Evolutionary conservation across 192 early-diverging fungal species (phyloP), one percentile per base, ranked within the genome.

Genomic region (Coemansia sp.): DNA sequence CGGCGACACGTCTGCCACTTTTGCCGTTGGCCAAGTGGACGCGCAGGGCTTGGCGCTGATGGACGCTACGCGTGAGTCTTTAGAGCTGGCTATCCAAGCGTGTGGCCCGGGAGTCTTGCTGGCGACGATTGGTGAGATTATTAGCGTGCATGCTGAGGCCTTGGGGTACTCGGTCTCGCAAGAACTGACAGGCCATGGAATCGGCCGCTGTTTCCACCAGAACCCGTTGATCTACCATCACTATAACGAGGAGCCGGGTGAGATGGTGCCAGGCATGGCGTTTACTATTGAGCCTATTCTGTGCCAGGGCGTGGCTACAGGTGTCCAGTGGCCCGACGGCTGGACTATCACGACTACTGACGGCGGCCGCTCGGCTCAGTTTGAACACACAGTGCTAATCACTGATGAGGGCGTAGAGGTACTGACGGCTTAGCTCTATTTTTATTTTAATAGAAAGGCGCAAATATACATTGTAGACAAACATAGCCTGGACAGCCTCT

Each of bases 271-370:
- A 8, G 91, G 92, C 0, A 96, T 94, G 91, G 85, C 88, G 20
- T 97, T 97, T 68, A 97, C 95, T 18, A 92, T 97, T 64, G 94
- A 97, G 77, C 94, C 94, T 0, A 90, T 93, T 63, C 80, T 95
- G 67, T 93, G 91, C 70, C 94, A 97, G 74, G 94, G 94, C 22
- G 73, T 70, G n/a, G 74, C 90, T 7, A 79, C 72, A 2, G 90
- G 89, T 31, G 68, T 94, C 27, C 86, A 86, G 77, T 94, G 93
- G 93, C 92, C 91, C n/a, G 95, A 95, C 68, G 87, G 87, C 51
- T 97, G 93, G 94, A 97, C 93, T 3, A 87, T 91, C 13, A 78
- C 86, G 2, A 94, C 94, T 0, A 70, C 70, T 12, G 95, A 96
- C 72, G 91, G 92, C 38, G 93, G 93, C 6, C 80, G 94, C 44